Evolutionary conservation across 139 green algal species (phyloP).

Genomic region (Yamagishiella unicocca): DNA sequence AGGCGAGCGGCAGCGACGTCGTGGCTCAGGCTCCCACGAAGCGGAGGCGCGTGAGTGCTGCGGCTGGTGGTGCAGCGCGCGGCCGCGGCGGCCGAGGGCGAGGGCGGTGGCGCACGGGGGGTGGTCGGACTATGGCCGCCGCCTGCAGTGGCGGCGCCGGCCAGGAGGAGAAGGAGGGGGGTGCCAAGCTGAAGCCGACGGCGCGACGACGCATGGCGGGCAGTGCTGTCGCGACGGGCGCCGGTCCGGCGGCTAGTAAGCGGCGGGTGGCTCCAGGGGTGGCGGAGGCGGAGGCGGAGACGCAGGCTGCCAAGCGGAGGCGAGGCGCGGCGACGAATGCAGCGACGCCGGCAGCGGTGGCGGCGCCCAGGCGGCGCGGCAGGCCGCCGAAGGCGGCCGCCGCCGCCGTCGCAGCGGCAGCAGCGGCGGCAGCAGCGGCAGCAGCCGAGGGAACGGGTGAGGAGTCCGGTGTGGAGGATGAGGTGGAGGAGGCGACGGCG

Average conservation of each 20-base stretch:
- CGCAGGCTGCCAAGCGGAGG: neutral
- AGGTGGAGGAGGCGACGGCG: neutral
- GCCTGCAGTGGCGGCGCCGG: no score
- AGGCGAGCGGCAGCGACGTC: no score
- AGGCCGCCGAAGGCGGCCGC: neutral
- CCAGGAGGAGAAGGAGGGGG: no score
- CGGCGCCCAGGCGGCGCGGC: neutral
- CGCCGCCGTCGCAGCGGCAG: slow-evolving; percentile 8
- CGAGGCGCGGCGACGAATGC: neutral
- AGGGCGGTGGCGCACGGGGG: neutral
- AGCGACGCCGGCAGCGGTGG: neutral
- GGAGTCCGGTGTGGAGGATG: neutral
- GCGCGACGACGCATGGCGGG: no score
- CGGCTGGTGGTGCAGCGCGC: no score
- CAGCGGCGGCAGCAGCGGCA: neutral
- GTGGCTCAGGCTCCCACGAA: no score
- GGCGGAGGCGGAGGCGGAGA: neutral
- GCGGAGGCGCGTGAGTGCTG: no score
- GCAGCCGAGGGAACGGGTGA: neutral
- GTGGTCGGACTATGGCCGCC: neutral
- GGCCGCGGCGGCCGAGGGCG: no score
- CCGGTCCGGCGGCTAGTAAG: no score
- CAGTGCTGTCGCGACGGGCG: no score
- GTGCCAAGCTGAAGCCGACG: no score
- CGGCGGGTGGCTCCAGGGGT: neutral